A percentile compares a stretch with the other conserved stretches of the same genome.
These are phyloP conservation scores for Backusella psychrophila DNA, from an alignment of 192 early-diverging fungal genomes.

Conservation along the genomic window DNA sequence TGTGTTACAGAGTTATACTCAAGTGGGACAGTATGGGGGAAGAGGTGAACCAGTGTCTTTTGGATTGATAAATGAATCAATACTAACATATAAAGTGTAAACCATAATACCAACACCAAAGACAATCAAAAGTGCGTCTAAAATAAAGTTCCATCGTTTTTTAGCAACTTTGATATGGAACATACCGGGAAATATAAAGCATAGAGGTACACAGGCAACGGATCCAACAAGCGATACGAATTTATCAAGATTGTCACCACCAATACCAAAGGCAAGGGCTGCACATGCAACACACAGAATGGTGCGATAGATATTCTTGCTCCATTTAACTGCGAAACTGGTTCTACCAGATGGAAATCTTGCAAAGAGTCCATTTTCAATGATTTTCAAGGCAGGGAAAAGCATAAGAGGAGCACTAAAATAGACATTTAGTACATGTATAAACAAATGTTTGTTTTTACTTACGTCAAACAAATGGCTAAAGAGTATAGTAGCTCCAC, in stretches of 20 bases:
- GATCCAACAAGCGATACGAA: constrained; percentile 85
- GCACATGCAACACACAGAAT: constrained; percentile 61
- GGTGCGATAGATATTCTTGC: constrained; percentile 67
- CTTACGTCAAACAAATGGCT: constrained; percentile 77
- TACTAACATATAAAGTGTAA: constrained; percentile 77
- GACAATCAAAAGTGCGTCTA: constrained; percentile 58
- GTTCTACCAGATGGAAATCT: constrained; percentile 44
- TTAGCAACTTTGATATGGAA: constrained; percentile 68
- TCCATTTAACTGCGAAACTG: constrained; percentile 62
- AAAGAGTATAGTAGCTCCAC: constrained; percentile 82
- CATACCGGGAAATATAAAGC: constrained; percentile 84
- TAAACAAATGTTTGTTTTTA: background rate
- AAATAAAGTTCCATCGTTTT: constrained; percentile 36
- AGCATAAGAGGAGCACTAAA: constrained; percentile 70
- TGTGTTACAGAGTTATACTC: background rate
- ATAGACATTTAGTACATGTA: background rate
- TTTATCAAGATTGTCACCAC: constrained; percentile 73
- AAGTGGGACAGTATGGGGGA: constrained; percentile 17
- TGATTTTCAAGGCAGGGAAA: constrained; percentile 84
- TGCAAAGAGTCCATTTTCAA: constrained; percentile 71
- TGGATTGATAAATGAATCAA: constrained; percentile 45
- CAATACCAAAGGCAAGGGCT: constrained; percentile 63
- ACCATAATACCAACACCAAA: constrained; percentile 67
- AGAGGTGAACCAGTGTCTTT: constrained; percentile 10
- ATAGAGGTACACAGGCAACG: constrained; percentile 67